These are phyloP conservation scores for Jackrogersella minutella DNA, from an alignment of 495 filamentous ascomycete species.

Conservation along the genomic window DNA sequence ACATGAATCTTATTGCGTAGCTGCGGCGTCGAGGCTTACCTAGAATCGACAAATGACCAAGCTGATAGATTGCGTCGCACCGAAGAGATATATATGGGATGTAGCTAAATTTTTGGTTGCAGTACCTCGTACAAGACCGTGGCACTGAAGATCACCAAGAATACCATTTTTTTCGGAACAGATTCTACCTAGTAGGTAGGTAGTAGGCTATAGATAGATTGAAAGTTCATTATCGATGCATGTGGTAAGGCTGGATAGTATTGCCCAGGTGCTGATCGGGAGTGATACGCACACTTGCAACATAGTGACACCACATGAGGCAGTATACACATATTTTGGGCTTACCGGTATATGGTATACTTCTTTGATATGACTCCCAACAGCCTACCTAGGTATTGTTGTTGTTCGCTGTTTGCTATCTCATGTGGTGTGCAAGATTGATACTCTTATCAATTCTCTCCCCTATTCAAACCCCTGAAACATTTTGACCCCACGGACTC, in stretches of 20 bases:
- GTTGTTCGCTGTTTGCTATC: conserved; percentile 11
- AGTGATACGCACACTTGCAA: background rate
- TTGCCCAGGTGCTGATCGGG: background rate
- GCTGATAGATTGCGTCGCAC: background rate
- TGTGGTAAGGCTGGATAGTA: background rate
- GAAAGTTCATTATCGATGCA: conserved; percentile 3
- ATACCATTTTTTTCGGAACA: background rate
- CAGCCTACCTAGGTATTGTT: background rate
- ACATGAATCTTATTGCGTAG: background rate
- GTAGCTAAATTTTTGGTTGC: conserved; percentile 9
- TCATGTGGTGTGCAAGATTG: background rate
- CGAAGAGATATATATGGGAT: conserved; percentile 6
- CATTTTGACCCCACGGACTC: background rate
- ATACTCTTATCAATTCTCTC: background rate
- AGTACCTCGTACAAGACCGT: conserved; percentile 1
- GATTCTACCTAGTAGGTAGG: background rate
- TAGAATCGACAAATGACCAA: background rate
- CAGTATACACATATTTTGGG: too few relatives aligned
- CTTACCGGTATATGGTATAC: too few relatives aligned
- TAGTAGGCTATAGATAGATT: background rate
- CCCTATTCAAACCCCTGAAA: conserved; percentile 12
- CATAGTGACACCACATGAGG: background rate
- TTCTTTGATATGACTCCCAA: background rate
- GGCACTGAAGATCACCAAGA: background rate
- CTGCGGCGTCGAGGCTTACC: background rate